Evolutionary conservation across 2,329 filamentous ascomycete genomes (phyloP), one percentile per base, ranked within the genome.

Genomic region (Zymoseptoria tritici): DNA sequence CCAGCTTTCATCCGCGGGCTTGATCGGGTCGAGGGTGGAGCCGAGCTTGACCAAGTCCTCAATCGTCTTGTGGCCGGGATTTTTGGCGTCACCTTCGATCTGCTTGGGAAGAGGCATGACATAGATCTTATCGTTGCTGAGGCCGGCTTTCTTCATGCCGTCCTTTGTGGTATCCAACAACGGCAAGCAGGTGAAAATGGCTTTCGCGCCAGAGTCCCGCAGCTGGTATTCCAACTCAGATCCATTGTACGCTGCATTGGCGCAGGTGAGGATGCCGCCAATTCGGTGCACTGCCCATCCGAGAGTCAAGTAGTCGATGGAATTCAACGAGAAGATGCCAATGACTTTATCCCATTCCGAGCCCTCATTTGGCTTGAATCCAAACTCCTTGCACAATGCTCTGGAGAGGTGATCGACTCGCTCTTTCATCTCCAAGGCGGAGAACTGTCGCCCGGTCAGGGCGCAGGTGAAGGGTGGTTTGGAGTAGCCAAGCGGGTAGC

Each of bases 331-430:
- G 75, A 90, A 95, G 26, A 92, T 78, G 4, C 80, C 87, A 54
- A 90, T 78, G 22, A 92, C 88, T 73, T 91, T 91, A 68, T 94
- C 89, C 87, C 87, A 94, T 71, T 92, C 88, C 0, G 84, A 83
- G 11, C 87, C 89, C 59, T 84, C 73, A 65, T 89, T 86, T 7
- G 87, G 84, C 52, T 81, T 73, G 81, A 89, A 91, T 51, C 83
- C 85, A 60, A 94, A 81, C 63, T 89, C 84, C 71, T 88, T 85
- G 49, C 83, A 81, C 36, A 95, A 76, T 21, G 83, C 86, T 60
- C 87, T 82, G 16, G 90, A 82, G 21, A 94, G 79, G 57, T 77
- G 79, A 26, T 90, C 85, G 9, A 88, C 82, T 21, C 88, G 81
- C 59, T 85, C 79, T 55, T 81, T 82, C 52, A 90, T 81, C 66